Evolutionary conservation across 176 grass and related monocot genomes (phyloP), one percentile per base, ranked within the genome.

Genomic region (Areca catechu): DNA sequence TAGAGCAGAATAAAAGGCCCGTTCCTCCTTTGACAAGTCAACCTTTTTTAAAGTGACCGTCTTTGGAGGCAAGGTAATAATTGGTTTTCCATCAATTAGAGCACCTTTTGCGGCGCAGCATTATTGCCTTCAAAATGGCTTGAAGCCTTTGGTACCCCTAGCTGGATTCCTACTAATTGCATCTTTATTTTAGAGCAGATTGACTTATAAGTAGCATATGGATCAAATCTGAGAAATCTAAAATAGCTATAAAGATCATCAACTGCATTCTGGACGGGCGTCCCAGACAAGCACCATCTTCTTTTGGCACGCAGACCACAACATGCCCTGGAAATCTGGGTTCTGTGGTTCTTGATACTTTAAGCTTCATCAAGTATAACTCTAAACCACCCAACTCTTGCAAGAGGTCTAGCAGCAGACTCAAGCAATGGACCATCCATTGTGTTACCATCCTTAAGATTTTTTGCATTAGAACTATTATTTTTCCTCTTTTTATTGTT

Each of bases 251-350:
- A 98, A 20, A 98, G 81, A 73, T 98, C 94, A 48, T 98, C 94
- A 52, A 98, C 84, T 47, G 94, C 80, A 76, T 98, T 98, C 71
- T 98, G 94, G 79, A 98, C 93, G 48, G 94, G 94, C 12, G 93
- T 98, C 24, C 94, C 94, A 55, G 94, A 98, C 67, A 98, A 98
- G 69, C 94, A 98, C 94, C 94, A 98, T 69, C 94, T 98, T 80
- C 94, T 83, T 82, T 98, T 98, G 24, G 94, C 94, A 62, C 88
- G 75, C 71, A 98, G 60, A 79, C 84, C 84, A 88, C 94, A 98
- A 65, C 94, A 98, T 62, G 94, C 84, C 52, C 94, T 88, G 24
- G 94, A 88, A 71, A 98, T 88, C 30, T 89, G 81, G 53, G 94
- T 98, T 61, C 94, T 79, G 71, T 92, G 78, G 78, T 98, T 98